Conservation (phyloP, 192 early-diverging fungal genomes). For the Umbelopsis isabellina region DNA sequence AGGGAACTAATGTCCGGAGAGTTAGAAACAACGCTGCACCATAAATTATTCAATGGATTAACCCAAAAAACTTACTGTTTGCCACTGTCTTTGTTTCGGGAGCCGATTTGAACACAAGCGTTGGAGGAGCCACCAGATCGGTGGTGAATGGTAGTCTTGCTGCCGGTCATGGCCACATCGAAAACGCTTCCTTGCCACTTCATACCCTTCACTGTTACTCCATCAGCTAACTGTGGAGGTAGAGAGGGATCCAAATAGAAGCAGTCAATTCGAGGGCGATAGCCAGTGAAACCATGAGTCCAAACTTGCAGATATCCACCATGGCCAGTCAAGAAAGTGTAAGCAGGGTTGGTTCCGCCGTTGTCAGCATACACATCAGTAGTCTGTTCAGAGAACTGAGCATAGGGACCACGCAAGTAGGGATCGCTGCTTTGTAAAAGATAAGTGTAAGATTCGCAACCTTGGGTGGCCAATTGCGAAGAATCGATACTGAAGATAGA, state of each 20-base stretch:
- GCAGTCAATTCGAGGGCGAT: slow-evolving; percentile 37
- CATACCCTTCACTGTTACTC: slow-evolving; percentile 37
- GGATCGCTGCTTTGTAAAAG: slow-evolving; percentile 39
- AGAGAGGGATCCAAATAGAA: slow-evolving; percentile 41
- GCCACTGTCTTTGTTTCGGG: slow-evolving; percentile 37
- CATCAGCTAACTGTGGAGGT: slow-evolving; percentile 40
- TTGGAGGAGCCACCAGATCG: slow-evolving; percentile 30
- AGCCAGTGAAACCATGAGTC: slow-evolving; percentile 42
- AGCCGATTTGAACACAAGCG: slow-evolving; percentile 33
- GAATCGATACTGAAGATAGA: slow-evolving; percentile 42
- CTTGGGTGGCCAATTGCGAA: slow-evolving; percentile 35
- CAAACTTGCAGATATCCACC: slow-evolving; percentile 42
- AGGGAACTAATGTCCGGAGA: slow-evolving; percentile 12
- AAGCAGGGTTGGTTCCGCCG: slow-evolving; percentile 42
- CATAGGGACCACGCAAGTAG: slow-evolving; percentile 37
- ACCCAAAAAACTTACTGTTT: slow-evolving; percentile 33
- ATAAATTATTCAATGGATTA: background rate
- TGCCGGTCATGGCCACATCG: slow-evolving; percentile 34
- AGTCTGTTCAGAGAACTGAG: slow-evolving; percentile 42
- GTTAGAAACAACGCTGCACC: background rate
- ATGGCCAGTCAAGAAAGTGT: slow-evolving; percentile 43
- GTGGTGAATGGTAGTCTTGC: slow-evolving; percentile 24
- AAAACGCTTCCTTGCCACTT: slow-evolving; percentile 44
- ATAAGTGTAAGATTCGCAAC: slow-evolving; percentile 40
- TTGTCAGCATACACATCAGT: slow-evolving; percentile 35